Conservation (phyloP, 495 filamentous ascomycete genomes). For the Tuber brumale region DNA sequence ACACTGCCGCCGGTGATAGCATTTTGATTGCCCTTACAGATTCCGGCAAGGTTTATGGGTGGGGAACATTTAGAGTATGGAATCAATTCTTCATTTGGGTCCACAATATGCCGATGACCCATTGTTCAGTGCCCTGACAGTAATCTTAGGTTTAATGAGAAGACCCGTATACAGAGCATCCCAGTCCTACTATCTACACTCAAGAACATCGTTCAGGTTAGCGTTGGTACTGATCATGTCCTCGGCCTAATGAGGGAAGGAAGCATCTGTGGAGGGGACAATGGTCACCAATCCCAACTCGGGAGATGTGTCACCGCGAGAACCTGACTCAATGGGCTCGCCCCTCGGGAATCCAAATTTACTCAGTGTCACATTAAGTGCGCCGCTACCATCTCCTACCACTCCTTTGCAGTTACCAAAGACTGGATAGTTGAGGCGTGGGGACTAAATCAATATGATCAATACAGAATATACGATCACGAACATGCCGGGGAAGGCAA, state of each 20-base stretch:
- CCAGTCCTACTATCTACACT: slow-evolving; percentile 51
- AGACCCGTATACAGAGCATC: slow-evolving; percentile 42
- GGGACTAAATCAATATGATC: no score
- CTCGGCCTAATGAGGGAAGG: slow-evolving; percentile 62
- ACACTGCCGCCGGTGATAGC: slow-evolving; percentile 58
- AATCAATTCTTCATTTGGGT: neutral
- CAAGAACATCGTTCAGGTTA: slow-evolving; percentile 57
- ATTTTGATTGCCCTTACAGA: slow-evolving; percentile 59
- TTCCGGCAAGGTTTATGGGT: slow-evolving; percentile 60
- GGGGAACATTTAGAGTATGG: slow-evolving; percentile 55
- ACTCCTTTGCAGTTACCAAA: slow-evolving; percentile 65
- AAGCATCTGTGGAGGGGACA: slow-evolving; percentile 62
- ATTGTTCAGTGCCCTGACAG: slow-evolving; percentile 55
- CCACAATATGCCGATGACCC: slow-evolving; percentile 8
- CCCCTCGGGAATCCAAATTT: slow-evolving; percentile 62
- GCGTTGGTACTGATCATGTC: slow-evolving; percentile 61
- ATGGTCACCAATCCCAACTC: slow-evolving; percentile 66
- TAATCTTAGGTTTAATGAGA: slow-evolving; percentile 58
- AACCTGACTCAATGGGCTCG: slow-evolving; percentile 52
- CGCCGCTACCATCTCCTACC: slow-evolving; percentile 58
- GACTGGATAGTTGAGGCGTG: slow-evolving; percentile 20
- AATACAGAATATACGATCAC: no score
- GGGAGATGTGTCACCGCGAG: slow-evolving; percentile 61
- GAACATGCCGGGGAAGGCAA: no score
- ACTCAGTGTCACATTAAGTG: slow-evolving; percentile 53